Evolutionary conservation across 129 eudicot genomes (phyloP).

Genomic region (Lonicera japonica): DNA sequence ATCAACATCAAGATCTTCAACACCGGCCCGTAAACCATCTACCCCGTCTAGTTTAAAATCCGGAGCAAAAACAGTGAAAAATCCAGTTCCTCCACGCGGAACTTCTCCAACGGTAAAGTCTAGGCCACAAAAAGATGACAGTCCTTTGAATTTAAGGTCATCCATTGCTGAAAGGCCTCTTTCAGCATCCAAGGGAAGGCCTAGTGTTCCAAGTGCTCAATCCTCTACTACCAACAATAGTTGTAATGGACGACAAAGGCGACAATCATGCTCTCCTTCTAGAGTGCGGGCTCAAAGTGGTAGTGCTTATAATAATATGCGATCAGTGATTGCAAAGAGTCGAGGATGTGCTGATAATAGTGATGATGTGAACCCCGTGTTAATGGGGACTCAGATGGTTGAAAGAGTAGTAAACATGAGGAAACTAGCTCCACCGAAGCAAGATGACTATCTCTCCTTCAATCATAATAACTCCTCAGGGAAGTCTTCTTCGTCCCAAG

Average conservation of each 20-base stretch:
- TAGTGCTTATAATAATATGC: constrained; percentile 20
- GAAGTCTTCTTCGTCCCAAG: constrained; percentile 50
- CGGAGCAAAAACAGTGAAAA: constrained; percentile 20
- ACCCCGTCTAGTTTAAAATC: constrained; percentile 35
- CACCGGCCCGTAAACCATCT: constrained; percentile 41
- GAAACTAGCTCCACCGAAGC: constrained; percentile 85
- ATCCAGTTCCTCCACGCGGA: constrained; percentile 34
- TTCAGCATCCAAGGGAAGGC: constrained; percentile 53
- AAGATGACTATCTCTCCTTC: constrained; percentile 26
- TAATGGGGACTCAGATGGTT: constrained; percentile 90
- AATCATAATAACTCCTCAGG: constrained; percentile 31
- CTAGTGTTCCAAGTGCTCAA: constrained; percentile 25
- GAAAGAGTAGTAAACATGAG: constrained; percentile 94
- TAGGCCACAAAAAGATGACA: constrained; percentile 47
- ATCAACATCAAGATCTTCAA: constrained; percentile 47
- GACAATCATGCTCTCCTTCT: constrained; percentile 55
- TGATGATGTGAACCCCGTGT: constrained; percentile 81
- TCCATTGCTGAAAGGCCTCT: constrained; percentile 45
- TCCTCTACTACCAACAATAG: constrained; percentile 20
- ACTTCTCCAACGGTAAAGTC: constrained; percentile 48
- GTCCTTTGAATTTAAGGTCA: constrained; percentile 27
- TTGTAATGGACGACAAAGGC: constrained; percentile 35
- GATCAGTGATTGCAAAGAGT: constrained; percentile 30
- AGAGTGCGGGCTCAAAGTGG: constrained; percentile 40
- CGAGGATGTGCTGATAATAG: constrained; percentile 34